These are phyloP conservation scores for Aphanomyces astaci DNA, from an alignment of 352 stramenopile species.

Conservation along the genomic window DNA sequence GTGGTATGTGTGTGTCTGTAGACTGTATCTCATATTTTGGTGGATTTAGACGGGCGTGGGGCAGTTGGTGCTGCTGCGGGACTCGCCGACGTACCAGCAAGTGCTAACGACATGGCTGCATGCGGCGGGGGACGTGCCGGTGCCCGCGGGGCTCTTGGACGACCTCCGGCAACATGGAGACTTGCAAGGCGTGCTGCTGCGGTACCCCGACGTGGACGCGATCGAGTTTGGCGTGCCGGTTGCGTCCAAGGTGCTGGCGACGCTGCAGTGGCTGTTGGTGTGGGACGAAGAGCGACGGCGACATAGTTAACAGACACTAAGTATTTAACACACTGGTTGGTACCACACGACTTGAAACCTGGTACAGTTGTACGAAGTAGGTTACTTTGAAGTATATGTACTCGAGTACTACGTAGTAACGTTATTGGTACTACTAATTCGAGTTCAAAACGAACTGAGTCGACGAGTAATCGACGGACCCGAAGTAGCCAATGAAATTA, in stretches of 20 bases:
- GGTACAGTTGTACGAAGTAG: too few relatives aligned
- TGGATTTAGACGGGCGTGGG: constrained; percentile 23
- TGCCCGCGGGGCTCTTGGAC: constrained; percentile 46
- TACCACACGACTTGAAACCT: too few relatives aligned
- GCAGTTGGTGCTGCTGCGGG: constrained; percentile 63
- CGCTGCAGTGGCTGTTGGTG: constrained; percentile 57
- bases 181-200: constrained; percentile 60
- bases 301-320: constrained; percentile 1
- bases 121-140: constrained; percentile 35
- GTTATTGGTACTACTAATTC: too few relatives aligned
- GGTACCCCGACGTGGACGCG: constrained; percentile 46
- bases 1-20: not conserved
- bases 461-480: too few relatives aligned
- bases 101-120: constrained; percentile 38
- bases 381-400: too few relatives aligned
- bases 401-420: too few relatives aligned
- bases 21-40: not conserved
- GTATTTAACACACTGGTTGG: constrained; percentile 17
- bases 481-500: too few relatives aligned
- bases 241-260: constrained; percentile 62
- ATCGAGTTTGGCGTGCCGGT: constrained; percentile 77
- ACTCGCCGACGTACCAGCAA: constrained; percentile 47
- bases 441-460: too few relatives aligned
- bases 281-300: constrained; percentile 38
- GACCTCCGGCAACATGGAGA: constrained; percentile 68